Evolutionary conservation across 257 asterid genomes (phyloP).

Genomic region (Forsythia suspensa): DNA sequence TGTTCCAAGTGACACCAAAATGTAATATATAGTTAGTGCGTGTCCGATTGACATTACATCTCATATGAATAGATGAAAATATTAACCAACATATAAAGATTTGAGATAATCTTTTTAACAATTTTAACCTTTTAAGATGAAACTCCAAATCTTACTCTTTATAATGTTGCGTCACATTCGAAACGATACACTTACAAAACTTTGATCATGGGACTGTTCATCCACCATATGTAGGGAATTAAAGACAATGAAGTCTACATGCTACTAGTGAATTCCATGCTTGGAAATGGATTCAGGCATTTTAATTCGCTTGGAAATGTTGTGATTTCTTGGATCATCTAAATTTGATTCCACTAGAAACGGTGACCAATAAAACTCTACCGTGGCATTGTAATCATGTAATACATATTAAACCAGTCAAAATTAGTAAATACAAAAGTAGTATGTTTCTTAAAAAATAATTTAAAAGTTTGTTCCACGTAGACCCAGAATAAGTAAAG

Average conservation of each 20-base stretch:
- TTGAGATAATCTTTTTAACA: no score
- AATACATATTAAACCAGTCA: neutral
- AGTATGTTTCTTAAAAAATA: no score
- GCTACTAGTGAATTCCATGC: constrained; percentile 49
- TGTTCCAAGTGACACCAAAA: constrained; percentile 3
- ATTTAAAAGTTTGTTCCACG: no score
- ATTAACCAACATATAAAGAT: no score
- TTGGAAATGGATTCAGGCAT: constrained; percentile 43
- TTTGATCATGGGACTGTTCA: constrained; percentile 37
- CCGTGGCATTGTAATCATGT: constrained; percentile 52
- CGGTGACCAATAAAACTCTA: constrained; percentile 68
- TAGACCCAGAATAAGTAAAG: no score
- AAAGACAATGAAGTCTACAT: constrained; percentile 54
- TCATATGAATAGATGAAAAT: no score
- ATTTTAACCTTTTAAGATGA: no score
- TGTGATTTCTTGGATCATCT: constrained; percentile 58
- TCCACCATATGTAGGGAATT: constrained; percentile 75
- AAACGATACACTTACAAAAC: constrained; percentile 33
- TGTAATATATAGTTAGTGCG: no score
- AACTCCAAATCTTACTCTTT: no score
- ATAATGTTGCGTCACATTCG: neutral
- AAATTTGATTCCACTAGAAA: constrained; percentile 64
- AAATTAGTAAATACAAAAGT: no score
- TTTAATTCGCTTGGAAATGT: constrained; percentile 34
- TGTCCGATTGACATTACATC: no score